Base-by-base conservation (phyloP, 352 stramenopile species). In the Globisporangium abappressorium region DNA sequence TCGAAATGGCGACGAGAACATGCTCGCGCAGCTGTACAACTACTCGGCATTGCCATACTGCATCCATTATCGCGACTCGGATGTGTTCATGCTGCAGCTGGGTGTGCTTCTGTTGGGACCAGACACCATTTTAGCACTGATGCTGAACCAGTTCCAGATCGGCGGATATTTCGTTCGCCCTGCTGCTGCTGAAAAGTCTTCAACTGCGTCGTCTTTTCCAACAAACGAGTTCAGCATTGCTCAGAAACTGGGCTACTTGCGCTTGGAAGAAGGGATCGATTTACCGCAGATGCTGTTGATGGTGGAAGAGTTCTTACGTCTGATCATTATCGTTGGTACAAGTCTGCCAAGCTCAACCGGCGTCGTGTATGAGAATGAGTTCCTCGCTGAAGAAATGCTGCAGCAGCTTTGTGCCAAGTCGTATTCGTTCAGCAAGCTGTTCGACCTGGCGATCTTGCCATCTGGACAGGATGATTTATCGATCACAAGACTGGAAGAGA, bases 21-120 rank as follows among this genome's bases (percentile, higher is more conserved):
- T 96, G 89, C 76, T 95, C 62, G 88, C 89, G 3, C 89, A 96
- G 74, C 60, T 96, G 49, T 96, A 94, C 79, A 96, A 96, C 73
- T 96, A 96, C 70, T 96, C 87, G 15, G 89, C 89, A 24, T 65
- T 96, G 24, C 87, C 89, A 18, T 96, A 95, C 69, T 96, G 89
- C 47, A 78, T 96, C 57, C 85, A 96, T 61, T 96, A 94, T 57
- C 85, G 87, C 53, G 89, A 96, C 57, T 74, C 87, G 3, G 89
- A 96, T 56, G 77, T 84, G 24, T 88, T 96, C 22, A 78, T 95
- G 77, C 65, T 95, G 49, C 89, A 96, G 59, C 77, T 96, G 26
- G 74, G 82, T 28, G 68, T 92, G 7, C 56, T 92, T 12, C 75
- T 94, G 60, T 76, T 90, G 28, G 85, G 87, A 0, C 68, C 89